Evolutionary conservation across 108 stramenopile genomes (phyloP).

Genomic region (Cyclotella baltica): DNA sequence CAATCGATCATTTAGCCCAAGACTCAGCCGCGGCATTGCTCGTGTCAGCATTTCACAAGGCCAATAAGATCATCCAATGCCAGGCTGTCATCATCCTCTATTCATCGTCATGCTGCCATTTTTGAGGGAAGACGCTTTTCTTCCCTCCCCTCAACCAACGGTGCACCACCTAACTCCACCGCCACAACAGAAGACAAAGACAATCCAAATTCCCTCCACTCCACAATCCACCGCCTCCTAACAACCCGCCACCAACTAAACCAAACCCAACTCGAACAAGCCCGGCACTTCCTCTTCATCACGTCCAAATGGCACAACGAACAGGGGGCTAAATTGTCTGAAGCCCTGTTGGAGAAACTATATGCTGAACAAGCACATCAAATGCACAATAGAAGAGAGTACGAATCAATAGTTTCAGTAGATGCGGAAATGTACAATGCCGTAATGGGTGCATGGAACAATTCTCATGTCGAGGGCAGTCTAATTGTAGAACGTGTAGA

Average conservation of each 20-base stretch:
- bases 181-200: conserved; percentile 10
- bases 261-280: conserved; percentile 19
- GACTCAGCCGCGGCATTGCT: too few relatives aligned
- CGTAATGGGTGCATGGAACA: conserved; percentile 49
- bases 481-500: conserved; percentile 27
- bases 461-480: conserved; percentile 26
- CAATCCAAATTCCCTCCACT: conserved; percentile 17
- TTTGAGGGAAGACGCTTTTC: too few relatives aligned
- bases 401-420: conserved; percentile 6
- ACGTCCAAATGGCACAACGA: conserved; percentile 36
- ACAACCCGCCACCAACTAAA: conserved; percentile 29
- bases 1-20: too few relatives aligned
- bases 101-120: too few relatives aligned
- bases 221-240: conserved; percentile 25
- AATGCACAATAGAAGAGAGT: conserved; percentile 16
- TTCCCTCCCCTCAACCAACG: too few relatives aligned
- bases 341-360: conserved; percentile 36
- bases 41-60: too few relatives aligned
- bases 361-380: conserved; percentile 22
- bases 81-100: too few relatives aligned
- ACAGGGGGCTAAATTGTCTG: conserved; percentile 35
- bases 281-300: conserved; percentile 41
- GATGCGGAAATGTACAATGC: conserved; percentile 53
- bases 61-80: too few relatives aligned
- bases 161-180: too few relatives aligned